These are phyloP conservation scores for Hypoxylon sp. DNA, from an alignment of 2,329 filamentous ascomycete genomes.

Conservation along the genomic window DNA sequence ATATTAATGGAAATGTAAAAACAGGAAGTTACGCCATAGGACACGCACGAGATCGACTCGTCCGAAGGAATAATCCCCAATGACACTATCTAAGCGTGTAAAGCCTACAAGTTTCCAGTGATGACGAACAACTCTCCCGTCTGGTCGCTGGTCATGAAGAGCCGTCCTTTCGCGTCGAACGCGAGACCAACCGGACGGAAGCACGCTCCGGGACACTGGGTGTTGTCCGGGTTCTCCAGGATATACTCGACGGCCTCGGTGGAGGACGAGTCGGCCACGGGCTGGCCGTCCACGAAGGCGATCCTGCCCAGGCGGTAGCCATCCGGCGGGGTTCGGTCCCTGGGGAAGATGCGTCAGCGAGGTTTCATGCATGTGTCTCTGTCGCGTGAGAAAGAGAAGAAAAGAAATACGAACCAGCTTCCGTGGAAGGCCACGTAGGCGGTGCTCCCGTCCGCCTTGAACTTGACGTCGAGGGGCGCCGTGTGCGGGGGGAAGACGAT, in stretches of 20 bases:
- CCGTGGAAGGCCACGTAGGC: slow-evolving; percentile 77
- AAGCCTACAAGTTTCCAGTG: slow-evolving; percentile 13
- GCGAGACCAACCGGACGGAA: slow-evolving; percentile 70
- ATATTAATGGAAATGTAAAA: no score
- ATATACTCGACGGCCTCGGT: slow-evolving; percentile 59
- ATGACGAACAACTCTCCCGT: slow-evolving; percentile 73
- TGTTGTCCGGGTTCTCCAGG: slow-evolving; percentile 62
- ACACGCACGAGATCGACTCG: background rate
- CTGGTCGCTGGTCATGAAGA: slow-evolving; percentile 69
- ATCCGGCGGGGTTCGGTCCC: slow-evolving; percentile 32
- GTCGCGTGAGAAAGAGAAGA: no score
- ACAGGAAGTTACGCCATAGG: background rate
- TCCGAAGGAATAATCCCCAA: background rate
- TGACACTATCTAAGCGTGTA: background rate
- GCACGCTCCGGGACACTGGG: slow-evolving; percentile 62
- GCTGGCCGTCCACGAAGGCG: slow-evolving; percentile 54
- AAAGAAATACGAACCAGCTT: slow-evolving; percentile 56
- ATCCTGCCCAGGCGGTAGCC: slow-evolving; percentile 41
- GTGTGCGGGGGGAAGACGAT: slow-evolving; percentile 71
- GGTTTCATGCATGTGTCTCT: background rate
- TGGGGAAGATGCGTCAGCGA: background rate
- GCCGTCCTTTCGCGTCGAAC: slow-evolving; percentile 57
- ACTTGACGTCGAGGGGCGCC: slow-evolving; percentile 76
- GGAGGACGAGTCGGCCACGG: slow-evolving; percentile 51
- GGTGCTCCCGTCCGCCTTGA: slow-evolving; percentile 62